These are phyloP conservation scores for Silene uniflora DNA, from an alignment of 148 eudicot species.

Conservation along the genomic window DNA sequence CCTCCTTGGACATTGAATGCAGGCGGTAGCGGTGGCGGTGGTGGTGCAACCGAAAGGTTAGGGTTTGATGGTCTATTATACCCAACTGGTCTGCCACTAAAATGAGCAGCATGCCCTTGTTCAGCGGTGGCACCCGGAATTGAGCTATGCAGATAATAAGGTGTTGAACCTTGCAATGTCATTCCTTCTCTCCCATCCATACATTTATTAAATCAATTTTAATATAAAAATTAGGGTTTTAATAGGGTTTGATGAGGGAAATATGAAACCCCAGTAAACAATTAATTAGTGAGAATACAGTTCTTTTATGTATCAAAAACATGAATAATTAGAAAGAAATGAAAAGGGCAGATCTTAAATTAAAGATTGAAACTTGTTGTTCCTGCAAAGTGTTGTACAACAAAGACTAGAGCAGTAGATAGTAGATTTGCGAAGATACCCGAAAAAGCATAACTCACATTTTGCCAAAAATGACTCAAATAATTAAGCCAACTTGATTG, in stretches of 20 bases:
- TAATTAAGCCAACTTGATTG: too few relatives aligned
- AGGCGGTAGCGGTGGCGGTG: too few relatives aligned
- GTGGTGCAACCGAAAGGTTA: conserved; percentile 28
- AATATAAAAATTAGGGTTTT: conserved; percentile 17
- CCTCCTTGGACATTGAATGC: conserved; percentile 39
- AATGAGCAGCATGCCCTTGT: conserved; percentile 23
- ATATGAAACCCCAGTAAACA: not conserved
- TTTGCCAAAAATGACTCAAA: not conserved
- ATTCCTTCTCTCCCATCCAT: conserved; percentile 58
- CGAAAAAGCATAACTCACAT: conserved; percentile 6
- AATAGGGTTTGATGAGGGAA: too few relatives aligned
- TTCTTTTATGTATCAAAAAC: too few relatives aligned
- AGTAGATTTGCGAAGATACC: conserved; percentile 13
- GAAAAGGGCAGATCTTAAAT: conserved; percentile 32
- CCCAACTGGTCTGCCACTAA: conserved; percentile 16
- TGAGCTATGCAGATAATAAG: conserved; percentile 40
- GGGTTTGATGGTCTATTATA: conserved; percentile 40
- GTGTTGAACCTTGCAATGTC: conserved; percentile 45
- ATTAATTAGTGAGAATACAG: conserved; percentile 2
- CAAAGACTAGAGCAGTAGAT: too few relatives aligned
- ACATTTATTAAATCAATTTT: conserved; percentile 29
- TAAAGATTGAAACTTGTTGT: not conserved
- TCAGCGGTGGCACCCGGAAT: not conserved
- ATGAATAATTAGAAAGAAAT: not conserved
- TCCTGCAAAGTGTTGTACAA: not conserved